Evolutionary conservation across 306 rosid species (phyloP).

Genomic region (Vachellia collinsii): DNA sequence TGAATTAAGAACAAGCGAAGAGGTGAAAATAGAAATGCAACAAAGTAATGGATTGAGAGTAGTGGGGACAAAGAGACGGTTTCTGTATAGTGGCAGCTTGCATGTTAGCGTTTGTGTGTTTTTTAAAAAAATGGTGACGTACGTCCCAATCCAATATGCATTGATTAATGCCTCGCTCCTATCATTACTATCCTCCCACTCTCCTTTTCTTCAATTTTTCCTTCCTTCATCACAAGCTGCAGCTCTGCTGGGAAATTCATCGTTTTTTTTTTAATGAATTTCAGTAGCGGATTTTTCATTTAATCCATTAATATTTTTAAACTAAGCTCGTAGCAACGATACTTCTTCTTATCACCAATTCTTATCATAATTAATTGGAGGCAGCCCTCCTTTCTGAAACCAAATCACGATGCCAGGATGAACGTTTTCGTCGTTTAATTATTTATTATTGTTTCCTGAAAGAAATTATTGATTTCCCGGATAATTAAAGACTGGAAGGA

Average conservation of each 20-base stretch:
- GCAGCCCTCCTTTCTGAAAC: not conserved
- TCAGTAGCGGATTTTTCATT: not conserved
- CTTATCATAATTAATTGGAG: not conserved
- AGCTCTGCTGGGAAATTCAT: not conserved
- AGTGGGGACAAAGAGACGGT: not conserved
- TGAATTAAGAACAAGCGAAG: not conserved
- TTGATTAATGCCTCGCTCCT: not conserved
- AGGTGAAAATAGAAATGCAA: not conserved
- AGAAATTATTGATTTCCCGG: not conserved
- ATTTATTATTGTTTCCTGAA: not conserved
- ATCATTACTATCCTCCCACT: not conserved
- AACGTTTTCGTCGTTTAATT: not conserved
- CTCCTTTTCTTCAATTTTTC: not conserved
- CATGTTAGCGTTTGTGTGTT: not conserved
- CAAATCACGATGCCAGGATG: not conserved
- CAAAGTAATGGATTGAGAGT: not conserved
- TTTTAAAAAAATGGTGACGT: not conserved
- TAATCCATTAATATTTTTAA: not conserved
- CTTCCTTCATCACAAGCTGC: not conserved
- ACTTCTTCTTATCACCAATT: not conserved
- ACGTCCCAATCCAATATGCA: constrained; percentile 10
- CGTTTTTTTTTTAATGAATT: not conserved
- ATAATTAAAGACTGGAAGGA: not conserved
- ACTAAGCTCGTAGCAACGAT: not conserved
- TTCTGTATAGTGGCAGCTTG: not conserved